Evolutionary conservation across 306 rosid genomes (phyloP).

Genomic region (Bauhinia variegata): DNA sequence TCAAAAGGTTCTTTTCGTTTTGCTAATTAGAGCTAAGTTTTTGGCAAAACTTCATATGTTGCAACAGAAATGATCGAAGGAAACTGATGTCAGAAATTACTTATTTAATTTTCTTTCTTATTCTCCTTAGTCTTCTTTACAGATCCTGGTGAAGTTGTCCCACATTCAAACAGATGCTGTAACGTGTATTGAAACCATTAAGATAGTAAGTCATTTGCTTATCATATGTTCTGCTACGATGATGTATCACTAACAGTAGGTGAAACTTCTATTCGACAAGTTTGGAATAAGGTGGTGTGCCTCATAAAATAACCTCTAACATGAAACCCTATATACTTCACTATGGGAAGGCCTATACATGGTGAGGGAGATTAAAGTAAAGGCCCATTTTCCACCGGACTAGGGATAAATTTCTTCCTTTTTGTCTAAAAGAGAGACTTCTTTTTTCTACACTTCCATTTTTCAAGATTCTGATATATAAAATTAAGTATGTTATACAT

Average conservation of each 20-base stretch:
- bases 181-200: slow-evolving; percentile 23
- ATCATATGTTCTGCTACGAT: background rate
- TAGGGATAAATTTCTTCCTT: too few species aligned
- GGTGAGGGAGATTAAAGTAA: background rate
- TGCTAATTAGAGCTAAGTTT: background rate
- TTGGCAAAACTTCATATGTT: background rate
- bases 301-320: background rate
- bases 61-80: background rate
- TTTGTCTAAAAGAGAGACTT: too few species aligned
- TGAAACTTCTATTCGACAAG: slow-evolving; percentile 4
- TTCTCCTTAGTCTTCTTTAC: background rate
- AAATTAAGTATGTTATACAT: background rate
- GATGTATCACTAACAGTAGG: background rate
- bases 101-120: background rate
- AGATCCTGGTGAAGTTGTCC: slow-evolving; percentile 30
- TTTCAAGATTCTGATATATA: too few species aligned
- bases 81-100: background rate
- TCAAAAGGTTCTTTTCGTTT: slow-evolving; percentile 37
- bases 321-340: background rate
- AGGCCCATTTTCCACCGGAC: too few species aligned
- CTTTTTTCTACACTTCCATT: too few species aligned
- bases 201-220: slow-evolving; percentile 34
- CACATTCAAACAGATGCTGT: slow-evolving; percentile 22
- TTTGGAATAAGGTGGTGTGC: too few species aligned
- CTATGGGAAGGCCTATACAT: background rate